Evolutionary conservation across 768 basidiomycete species (phyloP).

Genomic region (Pleurotus sapidus): DNA sequence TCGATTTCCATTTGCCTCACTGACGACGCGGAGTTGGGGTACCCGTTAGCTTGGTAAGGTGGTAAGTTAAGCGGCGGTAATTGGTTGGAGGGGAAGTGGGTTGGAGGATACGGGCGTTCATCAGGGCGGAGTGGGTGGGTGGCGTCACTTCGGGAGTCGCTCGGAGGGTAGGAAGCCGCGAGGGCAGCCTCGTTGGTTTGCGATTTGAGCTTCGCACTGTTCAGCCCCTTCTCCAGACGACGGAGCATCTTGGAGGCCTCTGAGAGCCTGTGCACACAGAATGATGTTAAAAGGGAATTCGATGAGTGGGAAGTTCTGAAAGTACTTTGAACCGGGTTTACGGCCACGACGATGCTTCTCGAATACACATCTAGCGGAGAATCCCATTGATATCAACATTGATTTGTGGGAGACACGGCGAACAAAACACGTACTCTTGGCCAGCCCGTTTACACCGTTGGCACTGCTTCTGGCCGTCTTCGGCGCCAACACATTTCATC

Average conservation of each 20-base stretch:
- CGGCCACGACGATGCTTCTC: constrained; percentile 88
- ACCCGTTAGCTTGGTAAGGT: constrained; percentile 31
- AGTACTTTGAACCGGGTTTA: constrained; percentile 87
- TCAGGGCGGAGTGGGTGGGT: constrained; percentile 25
- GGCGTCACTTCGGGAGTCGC: constrained; percentile 25
- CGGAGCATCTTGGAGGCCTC: constrained; percentile 90
- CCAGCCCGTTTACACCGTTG: constrained; percentile 83
- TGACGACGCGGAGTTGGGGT: constrained; percentile 30
- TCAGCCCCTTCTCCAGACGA: constrained; percentile 80
- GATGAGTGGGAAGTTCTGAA: constrained; percentile 13
- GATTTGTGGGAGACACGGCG: constrained; percentile 10
- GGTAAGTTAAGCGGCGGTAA: constrained; percentile 47
- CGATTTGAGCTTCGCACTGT: constrained; percentile 73
- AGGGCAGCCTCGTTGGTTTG: constrained; percentile 34
- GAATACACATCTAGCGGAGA: constrained; percentile 62
- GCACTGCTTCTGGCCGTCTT: constrained; percentile 78
- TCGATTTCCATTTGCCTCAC: constrained; percentile 47
- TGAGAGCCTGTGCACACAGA: constrained; percentile 53
- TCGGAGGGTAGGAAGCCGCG: constrained; percentile 25
- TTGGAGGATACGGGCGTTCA: constrained; percentile 31
- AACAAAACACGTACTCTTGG: constrained; percentile 52
- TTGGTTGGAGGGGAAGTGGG: constrained; percentile 42
- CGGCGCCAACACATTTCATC: constrained; percentile 93
- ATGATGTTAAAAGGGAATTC: constrained; percentile 11
- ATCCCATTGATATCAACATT: constrained; percentile 12